These are phyloP conservation scores for Podaxis carcinomalis DNA, from an alignment of 768 basidiomycete genomes.

Conservation along the genomic window DNA sequence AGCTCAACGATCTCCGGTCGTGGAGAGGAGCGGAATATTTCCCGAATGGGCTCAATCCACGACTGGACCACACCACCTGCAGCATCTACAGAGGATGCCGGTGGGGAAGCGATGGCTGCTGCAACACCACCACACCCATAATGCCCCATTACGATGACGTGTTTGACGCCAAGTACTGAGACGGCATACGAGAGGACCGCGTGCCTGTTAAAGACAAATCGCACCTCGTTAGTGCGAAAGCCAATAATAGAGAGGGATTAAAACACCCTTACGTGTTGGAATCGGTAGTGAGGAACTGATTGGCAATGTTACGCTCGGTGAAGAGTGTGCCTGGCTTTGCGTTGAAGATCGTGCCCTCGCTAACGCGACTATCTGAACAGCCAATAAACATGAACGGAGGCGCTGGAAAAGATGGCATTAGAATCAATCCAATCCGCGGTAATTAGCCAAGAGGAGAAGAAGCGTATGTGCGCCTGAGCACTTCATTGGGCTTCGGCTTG, in stretches of 20 bases:
- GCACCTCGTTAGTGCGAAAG: neutral
- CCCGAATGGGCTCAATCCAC: slow-evolving; percentile 37
- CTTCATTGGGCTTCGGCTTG: no score
- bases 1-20: slow-evolving; percentile 31
- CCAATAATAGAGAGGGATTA: neutral
- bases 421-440: neutral
- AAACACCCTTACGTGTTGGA: slow-evolving; percentile 26
- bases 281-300: slow-evolving; percentile 33
- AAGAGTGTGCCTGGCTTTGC: slow-evolving; percentile 36
- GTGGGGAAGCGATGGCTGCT: slow-evolving; percentile 28
- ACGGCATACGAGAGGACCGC: slow-evolving; percentile 37
- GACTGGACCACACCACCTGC: slow-evolving; percentile 28
- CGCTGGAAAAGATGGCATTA: slow-evolving; percentile 12
- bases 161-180: slow-evolving; percentile 29
- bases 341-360: slow-evolving; percentile 33
- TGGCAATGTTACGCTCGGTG: slow-evolving; percentile 35
- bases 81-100: slow-evolving; percentile 18
- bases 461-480: neutral
- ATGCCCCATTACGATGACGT: slow-evolving; percentile 40
- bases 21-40: slow-evolving; percentile 28
- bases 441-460: neutral
- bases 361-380: slow-evolving; percentile 35
- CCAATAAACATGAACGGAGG: slow-evolving; percentile 34
- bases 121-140: slow-evolving; percentile 41
- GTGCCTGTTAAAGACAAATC: slow-evolving; percentile 12